Percentiles rank a stretch among this genome's conserved stretches.
These are phyloP conservation scores for Houttuynia cordata DNA, from an alignment of 164 flowering plant species.

Conservation along the genomic window DNA sequence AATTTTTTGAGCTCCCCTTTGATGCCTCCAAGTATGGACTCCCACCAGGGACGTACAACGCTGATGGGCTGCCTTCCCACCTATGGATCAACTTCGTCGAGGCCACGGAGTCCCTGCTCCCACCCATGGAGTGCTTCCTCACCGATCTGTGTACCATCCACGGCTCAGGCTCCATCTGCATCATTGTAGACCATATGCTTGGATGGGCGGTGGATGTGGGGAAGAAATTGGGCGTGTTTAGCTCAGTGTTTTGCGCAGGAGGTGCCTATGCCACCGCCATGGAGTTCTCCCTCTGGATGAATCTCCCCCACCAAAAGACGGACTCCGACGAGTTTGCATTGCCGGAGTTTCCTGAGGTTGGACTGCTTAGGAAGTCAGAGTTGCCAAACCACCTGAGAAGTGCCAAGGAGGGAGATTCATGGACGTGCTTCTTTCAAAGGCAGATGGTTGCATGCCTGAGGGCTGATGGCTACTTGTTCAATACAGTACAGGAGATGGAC, in stretches of 20 bases:
- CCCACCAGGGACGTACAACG: slow-evolving; percentile 11
- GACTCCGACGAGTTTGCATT: slow-evolving; percentile 7
- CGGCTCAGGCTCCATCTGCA: slow-evolving; percentile 2
- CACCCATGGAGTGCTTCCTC: slow-evolving; percentile 7
- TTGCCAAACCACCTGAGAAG: slow-evolving; percentile 3
- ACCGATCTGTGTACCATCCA: neutral
- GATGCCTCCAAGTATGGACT: slow-evolving; percentile 8
- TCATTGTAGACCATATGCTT: slow-evolving; percentile 8
- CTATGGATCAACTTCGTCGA: slow-evolving; percentile 2
- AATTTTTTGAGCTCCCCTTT: slow-evolving; percentile 13
- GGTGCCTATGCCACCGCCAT: slow-evolving; percentile 12
- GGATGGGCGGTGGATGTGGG: slow-evolving; percentile 13
- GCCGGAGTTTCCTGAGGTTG: slow-evolving; percentile 8
- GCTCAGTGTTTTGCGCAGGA: neutral
- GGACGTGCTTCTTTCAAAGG: neutral
- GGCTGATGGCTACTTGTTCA: slow-evolving; percentile 5
- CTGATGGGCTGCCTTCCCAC: neutral
- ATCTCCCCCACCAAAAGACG: slow-evolving; percentile 4
- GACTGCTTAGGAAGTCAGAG: slow-evolving; percentile 4
- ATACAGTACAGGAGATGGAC: slow-evolving; percentile 8
- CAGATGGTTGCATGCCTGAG: neutral
- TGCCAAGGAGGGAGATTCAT: neutral
- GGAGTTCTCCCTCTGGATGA: slow-evolving; percentile 7
- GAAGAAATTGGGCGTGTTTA: slow-evolving; percentile 2
- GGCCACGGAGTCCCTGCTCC: slow-evolving; percentile 8